Base-by-base conservation (phyloP, 306 rosid species). In the Vicia villosa region DNA sequence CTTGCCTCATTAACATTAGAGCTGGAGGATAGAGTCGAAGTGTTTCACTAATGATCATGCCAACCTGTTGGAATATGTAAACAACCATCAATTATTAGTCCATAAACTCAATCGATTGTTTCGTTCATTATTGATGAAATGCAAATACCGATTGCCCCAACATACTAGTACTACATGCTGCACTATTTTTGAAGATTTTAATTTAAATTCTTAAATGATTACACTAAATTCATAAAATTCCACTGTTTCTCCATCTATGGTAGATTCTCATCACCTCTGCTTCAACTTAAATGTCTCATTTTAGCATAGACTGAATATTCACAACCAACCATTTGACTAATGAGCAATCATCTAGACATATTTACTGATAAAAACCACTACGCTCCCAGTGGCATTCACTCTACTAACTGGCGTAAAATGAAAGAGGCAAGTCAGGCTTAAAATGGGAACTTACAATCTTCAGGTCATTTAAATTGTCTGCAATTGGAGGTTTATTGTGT, bases 21-120 rank as follows among this genome's bases (percentile, higher is more conserved):
- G 84, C 87, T 0, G 88, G 89, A 51, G 91, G 80, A 72, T 89
- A 91, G 34, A 91, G 89, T 63, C 97, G 54, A 47, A 89, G 86
- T 5, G 94, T 79, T 82, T 91, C 91, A 16, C 84, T 87, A 10
- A 89, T 41, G 54, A 91, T 84, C 94, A 89, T 71, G 64, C 55
- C 75, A 21, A 87, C 64, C 88, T 85, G 87, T 69, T 55, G 15
- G 24, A 26, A 81, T 61, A 72, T 70, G 34, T 36, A 34, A 62
- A 66, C 43, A 24, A 80, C 10, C 47, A 67, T 26, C 15, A 45
- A 64, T 63, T 13, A 5, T 11, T 38, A 16, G 12, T 50, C 63
- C 15, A 52, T 61, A 40, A 40, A 59, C 70, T 66, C 10, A 64
- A 14, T 34, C 14, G 1, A 38, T 4, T 56, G 40, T 41, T 52